Conservation (phyloP, 2,329 filamentous ascomycete genomes). For the Pseudogymnoascus sp. region DNA sequence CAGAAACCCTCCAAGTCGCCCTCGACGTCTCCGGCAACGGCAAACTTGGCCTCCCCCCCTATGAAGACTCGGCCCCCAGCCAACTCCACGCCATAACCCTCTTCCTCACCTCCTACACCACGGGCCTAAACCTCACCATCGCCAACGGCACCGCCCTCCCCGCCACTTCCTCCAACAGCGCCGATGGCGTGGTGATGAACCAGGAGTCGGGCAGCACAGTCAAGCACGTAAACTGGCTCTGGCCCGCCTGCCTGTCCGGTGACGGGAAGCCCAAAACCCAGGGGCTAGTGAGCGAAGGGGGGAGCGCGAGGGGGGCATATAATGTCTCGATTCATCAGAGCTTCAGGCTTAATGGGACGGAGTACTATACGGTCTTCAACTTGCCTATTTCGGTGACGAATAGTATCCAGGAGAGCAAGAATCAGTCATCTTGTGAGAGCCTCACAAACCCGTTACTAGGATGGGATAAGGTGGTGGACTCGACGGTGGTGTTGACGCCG, state of each 20-base stretch:
- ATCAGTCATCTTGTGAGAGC: constrained; percentile 5
- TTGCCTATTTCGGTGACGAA: constrained; percentile 64
- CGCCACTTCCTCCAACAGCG: constrained; percentile 42
- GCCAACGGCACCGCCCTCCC: constrained; percentile 47
- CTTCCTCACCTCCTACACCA: constrained; percentile 59
- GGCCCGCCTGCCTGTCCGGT: constrained; percentile 62
- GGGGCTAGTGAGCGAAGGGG: constrained; percentile 9
- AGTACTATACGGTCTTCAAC: constrained; percentile 65
- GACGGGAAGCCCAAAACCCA: constrained; percentile 40
- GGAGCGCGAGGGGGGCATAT: constrained; percentile 9
- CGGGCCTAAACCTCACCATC: constrained; percentile 60
- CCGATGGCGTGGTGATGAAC: constrained; percentile 53
- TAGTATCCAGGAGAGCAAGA: constrained; percentile 37
- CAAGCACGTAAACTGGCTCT: constrained; percentile 66
- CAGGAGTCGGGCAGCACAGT: constrained; percentile 62
- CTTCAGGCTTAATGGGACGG: constrained; percentile 56
- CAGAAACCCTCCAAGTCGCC: constrained; percentile 52
- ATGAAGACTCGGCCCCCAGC: constrained; percentile 46
- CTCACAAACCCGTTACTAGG: not conserved
- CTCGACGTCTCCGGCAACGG: constrained; percentile 62
- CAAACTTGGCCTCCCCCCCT: constrained; percentile 51
- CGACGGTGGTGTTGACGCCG: not conserved
- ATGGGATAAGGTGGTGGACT: not conserved
- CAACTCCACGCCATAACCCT: constrained; percentile 58
- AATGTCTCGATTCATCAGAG: constrained; percentile 65